phyloP scores from a whole-genome alignment of 257 asterid species.

The Solanum tacnaense region DNA sequence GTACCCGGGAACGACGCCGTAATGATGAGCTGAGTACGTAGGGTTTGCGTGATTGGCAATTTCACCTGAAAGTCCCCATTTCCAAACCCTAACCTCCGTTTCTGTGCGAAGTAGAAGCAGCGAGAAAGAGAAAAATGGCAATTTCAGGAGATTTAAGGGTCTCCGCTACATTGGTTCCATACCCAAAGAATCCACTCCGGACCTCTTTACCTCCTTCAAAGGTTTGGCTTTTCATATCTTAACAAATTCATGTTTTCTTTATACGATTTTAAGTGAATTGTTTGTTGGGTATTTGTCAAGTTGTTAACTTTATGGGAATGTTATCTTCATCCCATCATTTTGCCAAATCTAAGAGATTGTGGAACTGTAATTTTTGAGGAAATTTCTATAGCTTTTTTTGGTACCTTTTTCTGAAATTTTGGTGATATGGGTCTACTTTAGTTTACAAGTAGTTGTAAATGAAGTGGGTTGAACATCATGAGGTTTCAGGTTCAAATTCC shows the following conservation, averaged over 20 bases:
- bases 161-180: conserved; percentile 55
- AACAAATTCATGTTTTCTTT: not conserved
- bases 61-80: not conserved
- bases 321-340: not conserved
- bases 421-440: not conserved
- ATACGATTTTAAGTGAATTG: not conserved
- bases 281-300: not conserved
- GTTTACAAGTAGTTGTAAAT: not conserved
- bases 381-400: not conserved
- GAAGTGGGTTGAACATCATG: not conserved
- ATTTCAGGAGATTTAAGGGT: conserved; percentile 68
- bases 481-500: not conserved
- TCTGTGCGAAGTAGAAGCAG: not conserved
- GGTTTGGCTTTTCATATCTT: conserved; percentile 28
- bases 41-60: not conserved
- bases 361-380: not conserved
- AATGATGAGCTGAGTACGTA: not conserved
- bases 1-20: not conserved
- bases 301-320: not conserved
- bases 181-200: conserved; percentile 47
- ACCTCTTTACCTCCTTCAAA: conserved; percentile 46
- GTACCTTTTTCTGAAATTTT: not conserved
- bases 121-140: conserved; percentile 17
- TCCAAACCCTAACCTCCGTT: not conserved
- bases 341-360: not conserved